These are phyloP conservation scores for Reticulascus tulasneorum DNA, from an alignment of 2,329 filamentous ascomycete genomes.

Conservation along the genomic window DNA sequence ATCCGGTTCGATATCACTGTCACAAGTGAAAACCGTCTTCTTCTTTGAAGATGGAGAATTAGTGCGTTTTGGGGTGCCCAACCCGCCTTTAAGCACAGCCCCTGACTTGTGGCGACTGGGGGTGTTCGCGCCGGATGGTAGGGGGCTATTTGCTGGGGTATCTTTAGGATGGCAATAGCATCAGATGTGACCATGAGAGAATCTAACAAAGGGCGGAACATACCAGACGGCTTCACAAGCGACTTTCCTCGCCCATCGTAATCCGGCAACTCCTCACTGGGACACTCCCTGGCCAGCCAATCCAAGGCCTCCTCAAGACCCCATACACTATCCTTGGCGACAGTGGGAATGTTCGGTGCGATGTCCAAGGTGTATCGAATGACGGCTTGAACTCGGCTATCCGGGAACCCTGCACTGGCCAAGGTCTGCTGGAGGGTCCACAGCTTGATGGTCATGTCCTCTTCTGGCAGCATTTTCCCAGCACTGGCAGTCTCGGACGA, in stretches of 20 bases:
- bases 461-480: slow-evolving; percentile 62
- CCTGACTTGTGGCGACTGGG: slow-evolving; percentile 26
- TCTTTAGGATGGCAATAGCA: slow-evolving; percentile 27
- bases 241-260: slow-evolving; percentile 55
- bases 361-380: slow-evolving; percentile 65
- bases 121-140: slow-evolving; percentile 46
- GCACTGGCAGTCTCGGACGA: slow-evolving; percentile 34
- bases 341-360: slow-evolving; percentile 54
- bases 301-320: slow-evolving; percentile 84
- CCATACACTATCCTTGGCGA: slow-evolving; percentile 68
- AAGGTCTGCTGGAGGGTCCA: slow-evolving; percentile 83
- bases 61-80: too few species aligned
- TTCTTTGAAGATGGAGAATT: slow-evolving; percentile 28
- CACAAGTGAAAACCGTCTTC: slow-evolving; percentile 47
- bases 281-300: slow-evolving; percentile 80
- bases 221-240: slow-evolving; percentile 32
- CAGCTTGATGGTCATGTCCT: slow-evolving; percentile 72
- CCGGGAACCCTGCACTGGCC: slow-evolving; percentile 62
- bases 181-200: neutral
- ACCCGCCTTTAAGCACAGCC: slow-evolving; percentile 6
- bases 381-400: slow-evolving; percentile 57
- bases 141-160: slow-evolving; percentile 45
- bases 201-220: neutral
- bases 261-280: slow-evolving; percentile 63
- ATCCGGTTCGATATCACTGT: slow-evolving; percentile 72